Percentiles rank a stretch among this genome's conserved stretches.
Conservation (phyloP, 495 filamentous ascomycete species). For the Chaetomium fimeti region DNA sequence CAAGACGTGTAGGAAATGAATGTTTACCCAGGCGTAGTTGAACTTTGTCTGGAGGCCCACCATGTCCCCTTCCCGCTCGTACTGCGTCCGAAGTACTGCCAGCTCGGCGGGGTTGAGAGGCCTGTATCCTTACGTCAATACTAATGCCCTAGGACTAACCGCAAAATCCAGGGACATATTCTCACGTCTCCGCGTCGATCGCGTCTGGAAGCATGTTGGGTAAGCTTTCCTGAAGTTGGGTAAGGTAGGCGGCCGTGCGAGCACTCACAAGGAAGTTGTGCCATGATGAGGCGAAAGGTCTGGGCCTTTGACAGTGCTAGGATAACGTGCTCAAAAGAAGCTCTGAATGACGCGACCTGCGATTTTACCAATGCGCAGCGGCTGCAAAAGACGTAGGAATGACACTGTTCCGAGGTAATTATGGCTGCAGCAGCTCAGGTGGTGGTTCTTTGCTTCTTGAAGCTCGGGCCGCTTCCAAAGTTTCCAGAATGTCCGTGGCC, state of each 20-base stretch:
- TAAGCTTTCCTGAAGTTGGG: conserved; percentile 17
- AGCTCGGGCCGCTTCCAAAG: conserved; percentile 29
- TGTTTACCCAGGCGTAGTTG: conserved; percentile 93
- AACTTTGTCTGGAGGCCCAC: conserved; percentile 98
- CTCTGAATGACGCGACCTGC: background rate
- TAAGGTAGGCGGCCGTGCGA: conserved; percentile 5
- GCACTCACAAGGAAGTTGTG: conserved; percentile 70
- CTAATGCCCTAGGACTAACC: background rate
- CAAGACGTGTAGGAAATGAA: background rate
- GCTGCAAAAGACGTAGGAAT: background rate
- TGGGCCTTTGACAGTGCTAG: background rate
- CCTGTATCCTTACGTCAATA: conserved; percentile 44
- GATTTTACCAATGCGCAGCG: background rate
- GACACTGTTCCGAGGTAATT: background rate
- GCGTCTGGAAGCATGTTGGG: conserved; percentile 63
- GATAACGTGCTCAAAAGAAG: background rate
- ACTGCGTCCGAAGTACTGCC: conserved; percentile 85
- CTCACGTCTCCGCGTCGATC: conserved; percentile 92
- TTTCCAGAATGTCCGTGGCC: background rate
- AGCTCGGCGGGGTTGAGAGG: conserved; percentile 87
- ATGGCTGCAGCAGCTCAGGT: too few relatives aligned
- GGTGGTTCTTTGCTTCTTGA: conserved; percentile 14
- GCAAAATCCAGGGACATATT: background rate
- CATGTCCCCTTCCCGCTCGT: conserved; percentile 93
- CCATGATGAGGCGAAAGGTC: conserved; percentile 48